Percentiles rank a stretch among this genome's conserved stretches.
phyloP scores from a whole-genome alignment of 345 rosid species.

The Sonneratia alba region DNA sequence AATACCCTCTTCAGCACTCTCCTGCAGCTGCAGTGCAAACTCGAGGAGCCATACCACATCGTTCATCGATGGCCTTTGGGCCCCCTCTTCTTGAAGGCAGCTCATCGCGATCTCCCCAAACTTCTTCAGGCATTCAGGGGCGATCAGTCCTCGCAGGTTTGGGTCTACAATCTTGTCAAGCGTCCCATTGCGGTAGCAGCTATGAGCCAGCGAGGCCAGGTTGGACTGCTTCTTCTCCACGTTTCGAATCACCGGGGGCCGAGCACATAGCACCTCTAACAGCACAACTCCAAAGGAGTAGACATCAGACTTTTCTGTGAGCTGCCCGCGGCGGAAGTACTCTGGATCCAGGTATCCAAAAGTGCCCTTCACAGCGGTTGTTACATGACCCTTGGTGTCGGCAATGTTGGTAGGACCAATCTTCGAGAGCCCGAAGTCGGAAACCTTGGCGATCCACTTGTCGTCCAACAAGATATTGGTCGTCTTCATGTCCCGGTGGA shows the following conservation, averaged over 20 bases:
- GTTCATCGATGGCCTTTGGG: conserved; percentile 16
- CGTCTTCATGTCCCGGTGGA: conserved; percentile 24
- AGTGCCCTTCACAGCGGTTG: conserved; percentile 18
- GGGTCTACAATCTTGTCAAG: conserved; percentile 17
- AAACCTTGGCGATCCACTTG: conserved; percentile 18
- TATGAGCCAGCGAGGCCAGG: conserved; percentile 14
- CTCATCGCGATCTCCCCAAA: conserved; percentile 13
- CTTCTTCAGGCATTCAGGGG: conserved; percentile 14
- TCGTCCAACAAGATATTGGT: conserved; percentile 19
- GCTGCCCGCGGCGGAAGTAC: conserved; percentile 10
- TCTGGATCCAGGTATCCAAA: conserved; percentile 25
- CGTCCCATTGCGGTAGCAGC: conserved; percentile 5
- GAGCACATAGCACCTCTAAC: conserved; percentile 22
- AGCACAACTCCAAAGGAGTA: conserved; percentile 28
- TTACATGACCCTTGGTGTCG: conserved; percentile 8
- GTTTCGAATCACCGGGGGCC: conserved; percentile 1
- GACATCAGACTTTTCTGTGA: conserved; percentile 23
- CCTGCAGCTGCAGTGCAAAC: conserved; percentile 17
- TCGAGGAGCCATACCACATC: conserved; percentile 18
- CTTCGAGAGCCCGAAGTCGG: conserved; percentile 20
- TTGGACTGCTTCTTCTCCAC: conserved; percentile 4
- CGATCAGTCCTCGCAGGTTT: conserved; percentile 10
- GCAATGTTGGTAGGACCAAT: conserved; percentile 12
- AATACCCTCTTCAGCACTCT: conserved; percentile 8
- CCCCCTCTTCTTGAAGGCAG: conserved; percentile 8